Evolutionary conservation across 352 stramenopile genomes (phyloP).

Genomic region (Pythium graminicola): DNA sequence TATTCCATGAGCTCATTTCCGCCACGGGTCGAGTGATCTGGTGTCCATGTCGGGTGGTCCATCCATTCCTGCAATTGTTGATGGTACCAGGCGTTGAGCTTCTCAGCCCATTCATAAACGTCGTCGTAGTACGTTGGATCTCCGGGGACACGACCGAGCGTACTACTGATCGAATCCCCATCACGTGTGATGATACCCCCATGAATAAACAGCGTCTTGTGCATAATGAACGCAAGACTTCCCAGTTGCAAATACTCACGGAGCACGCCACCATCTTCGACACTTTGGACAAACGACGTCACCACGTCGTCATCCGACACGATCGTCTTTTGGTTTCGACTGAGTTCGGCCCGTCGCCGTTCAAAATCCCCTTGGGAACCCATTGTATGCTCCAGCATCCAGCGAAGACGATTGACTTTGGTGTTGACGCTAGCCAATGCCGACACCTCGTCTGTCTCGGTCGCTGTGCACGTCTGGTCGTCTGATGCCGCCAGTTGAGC

Average conservation of each 20-base stretch:
- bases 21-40: slow-evolving; percentile 43
- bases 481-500: slow-evolving; percentile 17
- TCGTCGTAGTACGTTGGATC: slow-evolving; percentile 29
- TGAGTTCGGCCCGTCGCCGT: slow-evolving; percentile 73
- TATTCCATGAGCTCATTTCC: slow-evolving; percentile 69
- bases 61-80: slow-evolving; percentile 73
- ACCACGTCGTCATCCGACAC: slow-evolving; percentile 78
- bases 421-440: slow-evolving; percentile 49
- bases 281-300: slow-evolving; percentile 66
- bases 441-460: background rate
- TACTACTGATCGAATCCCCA: slow-evolving; percentile 30
- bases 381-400: slow-evolving; percentile 90
- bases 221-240: slow-evolving; percentile 66
- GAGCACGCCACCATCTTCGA: slow-evolving; percentile 66
- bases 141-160: slow-evolving; percentile 69
- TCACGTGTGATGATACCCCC: slow-evolving; percentile 71
- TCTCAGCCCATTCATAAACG: slow-evolving; percentile 46
- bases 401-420: slow-evolving; percentile 79
- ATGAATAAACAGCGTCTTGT: slow-evolving; percentile 91
- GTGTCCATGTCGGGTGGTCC: slow-evolving; percentile 65
- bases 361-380: slow-evolving; percentile 88
- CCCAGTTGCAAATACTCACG: slow-evolving; percentile 81
- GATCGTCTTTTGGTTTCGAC: background rate
- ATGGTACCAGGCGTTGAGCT: slow-evolving; percentile 82
- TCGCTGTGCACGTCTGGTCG: background rate